These are phyloP conservation scores for Powellomyces hirtus DNA, from an alignment of 192 early-diverging fungal genomes.

Conservation along the genomic window DNA sequence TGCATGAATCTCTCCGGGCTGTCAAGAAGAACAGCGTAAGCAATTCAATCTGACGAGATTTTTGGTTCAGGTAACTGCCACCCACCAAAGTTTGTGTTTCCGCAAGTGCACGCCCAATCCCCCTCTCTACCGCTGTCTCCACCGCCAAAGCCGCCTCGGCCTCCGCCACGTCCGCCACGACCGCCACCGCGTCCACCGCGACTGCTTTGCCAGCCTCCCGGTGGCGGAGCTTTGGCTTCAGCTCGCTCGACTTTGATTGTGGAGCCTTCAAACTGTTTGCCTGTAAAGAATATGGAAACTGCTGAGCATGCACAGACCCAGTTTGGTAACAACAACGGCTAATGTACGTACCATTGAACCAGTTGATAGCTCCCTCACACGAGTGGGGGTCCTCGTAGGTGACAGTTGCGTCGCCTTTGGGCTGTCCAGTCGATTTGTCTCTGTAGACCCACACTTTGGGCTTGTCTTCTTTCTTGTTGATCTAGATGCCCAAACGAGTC, in stretches of 20 bases:
- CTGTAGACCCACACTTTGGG: slow-evolving; percentile 74
- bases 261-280: slow-evolving; percentile 53
- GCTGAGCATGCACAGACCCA: background rate
- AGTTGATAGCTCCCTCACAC: slow-evolving; percentile 68
- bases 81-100: slow-evolving; percentile 63
- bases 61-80: no score
- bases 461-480: slow-evolving; percentile 52
- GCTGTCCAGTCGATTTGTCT: slow-evolving; percentile 58
- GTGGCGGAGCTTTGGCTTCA: slow-evolving; percentile 50
- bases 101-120: slow-evolving; percentile 42
- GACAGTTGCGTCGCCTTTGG: slow-evolving; percentile 77
- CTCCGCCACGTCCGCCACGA: slow-evolving; percentile 49
- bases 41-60: no score
- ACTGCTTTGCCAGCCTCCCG: slow-evolving; percentile 28
- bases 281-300: slow-evolving; percentile 29
- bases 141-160: slow-evolving; percentile 44
- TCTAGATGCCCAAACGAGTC: no score
- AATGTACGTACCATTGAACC: slow-evolving; percentile 66
- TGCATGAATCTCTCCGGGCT: slow-evolving; percentile 56
- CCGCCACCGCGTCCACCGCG: slow-evolving; percentile 34
- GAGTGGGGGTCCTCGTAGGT: slow-evolving; percentile 75
- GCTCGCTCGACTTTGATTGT: slow-evolving; percentile 63
- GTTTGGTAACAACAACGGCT: slow-evolving; percentile 9
- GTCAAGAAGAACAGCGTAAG: background rate
- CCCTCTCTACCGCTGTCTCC: slow-evolving; percentile 45